Evolutionary conservation across 108 stramenopile species (phyloP).

Genomic region (Discostella stelligeroides): DNA sequence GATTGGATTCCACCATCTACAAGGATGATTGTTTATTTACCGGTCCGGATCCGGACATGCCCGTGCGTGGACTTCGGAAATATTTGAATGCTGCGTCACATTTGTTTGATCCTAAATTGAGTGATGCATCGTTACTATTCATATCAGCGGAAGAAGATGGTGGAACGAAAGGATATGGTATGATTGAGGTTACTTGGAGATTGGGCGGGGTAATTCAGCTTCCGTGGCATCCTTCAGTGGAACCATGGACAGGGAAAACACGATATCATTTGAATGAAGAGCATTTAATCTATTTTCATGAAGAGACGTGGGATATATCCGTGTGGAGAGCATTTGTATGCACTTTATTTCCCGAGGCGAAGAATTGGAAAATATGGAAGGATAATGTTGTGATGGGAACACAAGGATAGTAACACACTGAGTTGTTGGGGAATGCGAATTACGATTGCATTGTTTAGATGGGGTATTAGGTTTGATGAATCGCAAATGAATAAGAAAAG

Average conservation of each 20-base stretch:
- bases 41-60: conserved; percentile 92
- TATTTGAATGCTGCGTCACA: conserved; percentile 78
- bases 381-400: too few species aligned
- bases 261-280: conserved; percentile 71
- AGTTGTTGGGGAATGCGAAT: neutral
- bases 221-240: conserved; percentile 76
- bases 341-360: conserved; percentile 57
- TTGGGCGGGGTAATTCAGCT: conserved; percentile 56
- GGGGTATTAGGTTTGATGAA: neutral
- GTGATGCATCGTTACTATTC: conserved; percentile 55
- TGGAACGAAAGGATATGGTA: conserved; percentile 16
- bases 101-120: conserved; percentile 64
- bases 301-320: conserved; percentile 77
- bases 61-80: conserved; percentile 78
- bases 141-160: conserved; percentile 22
- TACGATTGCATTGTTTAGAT: too few species aligned
- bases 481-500: neutral
- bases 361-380: conserved; percentile 20
- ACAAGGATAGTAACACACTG: neutral
- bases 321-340: conserved; percentile 75
- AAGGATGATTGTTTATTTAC: conserved; percentile 82
- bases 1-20: conserved; percentile 72
- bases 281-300: conserved; percentile 61
- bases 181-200: conserved; percentile 62
- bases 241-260: conserved; percentile 68